Conservation (phyloP, 148 eudicot genomes). For the Suaeda aralocaspica region DNA sequence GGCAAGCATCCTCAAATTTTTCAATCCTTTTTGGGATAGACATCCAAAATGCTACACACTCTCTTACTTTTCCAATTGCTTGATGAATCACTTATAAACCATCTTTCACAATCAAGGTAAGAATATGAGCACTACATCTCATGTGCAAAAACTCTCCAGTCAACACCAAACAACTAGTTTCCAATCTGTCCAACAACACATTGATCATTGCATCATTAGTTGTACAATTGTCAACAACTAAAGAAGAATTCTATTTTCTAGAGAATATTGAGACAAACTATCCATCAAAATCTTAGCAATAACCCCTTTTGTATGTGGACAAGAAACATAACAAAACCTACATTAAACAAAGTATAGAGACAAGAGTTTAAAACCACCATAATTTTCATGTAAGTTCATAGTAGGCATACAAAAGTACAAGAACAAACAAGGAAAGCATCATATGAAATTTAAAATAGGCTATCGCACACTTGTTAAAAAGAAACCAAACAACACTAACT, state of each 20-base stretch:
- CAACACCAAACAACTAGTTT: neutral
- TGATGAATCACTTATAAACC: slow-evolving; percentile 2
- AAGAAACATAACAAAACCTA: too few relatives aligned
- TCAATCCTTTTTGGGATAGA: neutral
- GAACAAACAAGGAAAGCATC: too few relatives aligned
- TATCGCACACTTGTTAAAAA: too few relatives aligned
- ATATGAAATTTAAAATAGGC: too few relatives aligned
- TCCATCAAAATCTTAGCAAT: neutral
- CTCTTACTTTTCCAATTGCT: too few relatives aligned
- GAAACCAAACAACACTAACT: too few relatives aligned
- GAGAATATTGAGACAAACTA: too few relatives aligned
- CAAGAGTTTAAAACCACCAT: too few relatives aligned
- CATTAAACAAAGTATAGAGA: too few relatives aligned
- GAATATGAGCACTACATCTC: slow-evolving; percentile 14
- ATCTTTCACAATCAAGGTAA: slow-evolving; percentile 1
- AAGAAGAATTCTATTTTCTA: neutral
- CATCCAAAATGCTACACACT: neutral
- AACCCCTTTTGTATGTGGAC: neutral
- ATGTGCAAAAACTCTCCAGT: slow-evolving; percentile 6
- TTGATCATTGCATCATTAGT: slow-evolving; percentile 12
- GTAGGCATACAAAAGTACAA: too few relatives aligned
- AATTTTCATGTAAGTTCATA: too few relatives aligned
- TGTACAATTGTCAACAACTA: neutral
- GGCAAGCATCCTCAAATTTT: slow-evolving; percentile 1
- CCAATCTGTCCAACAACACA: neutral